These are phyloP conservation scores for Ophiostoma sp. DNA, from an alignment of 2,329 filamentous ascomycete genomes.

Conservation along the genomic window DNA sequence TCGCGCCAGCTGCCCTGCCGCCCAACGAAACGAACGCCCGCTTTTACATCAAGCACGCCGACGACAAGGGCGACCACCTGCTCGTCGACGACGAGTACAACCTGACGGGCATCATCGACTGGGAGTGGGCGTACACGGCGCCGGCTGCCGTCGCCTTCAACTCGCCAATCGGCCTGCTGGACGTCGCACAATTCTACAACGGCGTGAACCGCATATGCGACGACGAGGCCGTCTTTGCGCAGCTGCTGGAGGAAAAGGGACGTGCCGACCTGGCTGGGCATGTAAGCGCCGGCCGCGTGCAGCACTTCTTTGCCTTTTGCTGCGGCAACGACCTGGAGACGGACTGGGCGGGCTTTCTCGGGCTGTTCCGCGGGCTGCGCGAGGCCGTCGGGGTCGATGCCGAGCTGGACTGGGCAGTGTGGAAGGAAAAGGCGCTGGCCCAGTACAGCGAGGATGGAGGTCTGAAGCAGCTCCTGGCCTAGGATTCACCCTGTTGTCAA, in stretches of 20 bases:
- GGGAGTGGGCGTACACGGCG: constrained; percentile 9
- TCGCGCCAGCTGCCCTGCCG: background rate
- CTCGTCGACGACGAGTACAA: constrained; percentile 17
- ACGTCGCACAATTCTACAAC: background rate
- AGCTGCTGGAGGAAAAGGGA: background rate
- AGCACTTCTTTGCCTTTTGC: constrained; percentile 1
- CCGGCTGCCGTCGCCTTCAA: constrained; percentile 3
- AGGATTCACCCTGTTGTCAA: too few species aligned
- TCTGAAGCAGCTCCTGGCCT: background rate
- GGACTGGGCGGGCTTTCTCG: background rate
- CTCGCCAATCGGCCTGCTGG: background rate
- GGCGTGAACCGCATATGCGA: background rate
- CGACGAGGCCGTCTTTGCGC: background rate
- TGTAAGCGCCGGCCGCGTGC: background rate
- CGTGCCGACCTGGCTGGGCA: background rate
- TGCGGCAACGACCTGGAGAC: background rate
- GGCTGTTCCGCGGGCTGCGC: background rate
- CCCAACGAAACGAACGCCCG: background rate
- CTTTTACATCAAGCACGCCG: constrained; percentile 18
- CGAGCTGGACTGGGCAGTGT: background rate
- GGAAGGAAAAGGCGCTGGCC: background rate
- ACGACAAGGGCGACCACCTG: constrained; percentile 22
- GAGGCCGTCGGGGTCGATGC: background rate
- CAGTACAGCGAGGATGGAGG: background rate
- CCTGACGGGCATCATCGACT: constrained; percentile 20